A percentile compares a stretch with the other conserved stretches of the same genome.
phyloP scores from a whole-genome alignment of 345 rosid species.

The Hevea brasiliensis region DNA sequence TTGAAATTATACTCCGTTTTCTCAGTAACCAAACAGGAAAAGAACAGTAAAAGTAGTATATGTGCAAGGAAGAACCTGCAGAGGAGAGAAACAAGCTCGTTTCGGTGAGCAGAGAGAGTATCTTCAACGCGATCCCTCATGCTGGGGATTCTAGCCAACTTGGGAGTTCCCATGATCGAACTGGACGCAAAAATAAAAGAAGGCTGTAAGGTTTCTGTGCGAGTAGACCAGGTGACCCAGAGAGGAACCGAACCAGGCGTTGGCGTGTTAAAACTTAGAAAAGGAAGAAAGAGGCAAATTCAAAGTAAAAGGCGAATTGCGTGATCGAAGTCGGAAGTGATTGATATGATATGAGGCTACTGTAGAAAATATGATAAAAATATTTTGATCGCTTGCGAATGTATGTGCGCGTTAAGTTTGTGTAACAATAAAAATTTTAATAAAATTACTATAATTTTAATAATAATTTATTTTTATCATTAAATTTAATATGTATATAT shows the following conservation, averaged over 20 bases:
- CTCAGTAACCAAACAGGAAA: constrained; percentile 14
- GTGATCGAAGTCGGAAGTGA: neutral
- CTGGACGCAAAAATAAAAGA: neutral
- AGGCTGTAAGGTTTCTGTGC: neutral
- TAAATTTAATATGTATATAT: too few relatives aligned
- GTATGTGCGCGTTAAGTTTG: too few relatives aligned
- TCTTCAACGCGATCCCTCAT: constrained; percentile 85
- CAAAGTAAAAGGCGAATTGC: neutral
- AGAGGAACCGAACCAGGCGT: neutral
- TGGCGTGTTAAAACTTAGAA: neutral
- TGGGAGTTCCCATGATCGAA: constrained; percentile 48
- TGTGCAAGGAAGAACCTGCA: constrained; percentile 54
- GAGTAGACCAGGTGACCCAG: neutral
- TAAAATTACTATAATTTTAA: too few relatives aligned
- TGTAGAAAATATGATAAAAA: too few relatives aligned
- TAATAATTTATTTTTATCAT: too few relatives aligned
- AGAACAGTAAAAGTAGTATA: neutral
- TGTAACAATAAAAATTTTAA: too few relatives aligned
- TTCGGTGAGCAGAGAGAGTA: constrained; percentile 84
- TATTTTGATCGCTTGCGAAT: too few relatives aligned
- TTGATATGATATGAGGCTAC: too few relatives aligned
- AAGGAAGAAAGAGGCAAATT: neutral
- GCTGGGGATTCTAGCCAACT: constrained; percentile 61
- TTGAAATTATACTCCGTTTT: neutral
- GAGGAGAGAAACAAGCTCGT: constrained; percentile 88